phyloP scores from a whole-genome alignment of 2,329 filamentous ascomycete species.

The Thielaviopsis populi region DNA sequence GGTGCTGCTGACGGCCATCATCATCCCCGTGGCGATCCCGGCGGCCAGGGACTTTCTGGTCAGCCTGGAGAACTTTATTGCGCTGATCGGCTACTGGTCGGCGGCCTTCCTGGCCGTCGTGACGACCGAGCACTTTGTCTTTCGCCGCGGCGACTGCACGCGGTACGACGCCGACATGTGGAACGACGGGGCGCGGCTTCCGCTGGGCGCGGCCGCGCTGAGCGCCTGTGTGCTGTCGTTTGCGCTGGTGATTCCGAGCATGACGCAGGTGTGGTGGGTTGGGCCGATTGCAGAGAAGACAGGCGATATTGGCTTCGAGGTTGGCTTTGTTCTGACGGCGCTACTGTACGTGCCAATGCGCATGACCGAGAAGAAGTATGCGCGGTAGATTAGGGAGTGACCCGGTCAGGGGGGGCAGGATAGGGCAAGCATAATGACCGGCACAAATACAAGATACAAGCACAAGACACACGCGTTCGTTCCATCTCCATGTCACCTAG shows the following conservation, averaged over 20 bases:
- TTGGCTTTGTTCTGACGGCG: slow-evolving; percentile 39
- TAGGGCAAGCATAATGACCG: not conserved
- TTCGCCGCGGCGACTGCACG: slow-evolving; percentile 30
- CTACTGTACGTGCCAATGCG: slow-evolving; percentile 34
- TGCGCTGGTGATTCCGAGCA: slow-evolving; percentile 41
- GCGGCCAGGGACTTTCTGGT: slow-evolving; percentile 42
- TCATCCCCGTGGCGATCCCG: slow-evolving; percentile 42
- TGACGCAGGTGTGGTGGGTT: slow-evolving; percentile 46
- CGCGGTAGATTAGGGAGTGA: not conserved
- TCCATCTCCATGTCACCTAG: no score
- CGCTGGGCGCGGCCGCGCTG: slow-evolving; percentile 34
- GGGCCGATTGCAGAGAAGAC: slow-evolving; percentile 44
- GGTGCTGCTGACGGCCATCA: slow-evolving; percentile 40
- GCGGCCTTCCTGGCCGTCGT: slow-evolving; percentile 39
- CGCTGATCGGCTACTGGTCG: slow-evolving; percentile 44
- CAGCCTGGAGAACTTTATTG: slow-evolving; percentile 41
- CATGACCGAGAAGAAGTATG: slow-evolving; percentile 29
- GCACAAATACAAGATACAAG: no score
- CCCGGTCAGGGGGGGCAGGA: no score
- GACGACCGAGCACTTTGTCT: slow-evolving; percentile 33
- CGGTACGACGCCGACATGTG: slow-evolving; percentile 34
- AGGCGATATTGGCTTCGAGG: slow-evolving; percentile 52
- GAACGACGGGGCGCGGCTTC: slow-evolving; percentile 32
- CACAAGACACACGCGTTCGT: no score
- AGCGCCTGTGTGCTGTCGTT: slow-evolving; percentile 32